phyloP scores from a whole-genome alignment of 192 early-diverging fungal species.

The Gonapodya prolifera region DNA sequence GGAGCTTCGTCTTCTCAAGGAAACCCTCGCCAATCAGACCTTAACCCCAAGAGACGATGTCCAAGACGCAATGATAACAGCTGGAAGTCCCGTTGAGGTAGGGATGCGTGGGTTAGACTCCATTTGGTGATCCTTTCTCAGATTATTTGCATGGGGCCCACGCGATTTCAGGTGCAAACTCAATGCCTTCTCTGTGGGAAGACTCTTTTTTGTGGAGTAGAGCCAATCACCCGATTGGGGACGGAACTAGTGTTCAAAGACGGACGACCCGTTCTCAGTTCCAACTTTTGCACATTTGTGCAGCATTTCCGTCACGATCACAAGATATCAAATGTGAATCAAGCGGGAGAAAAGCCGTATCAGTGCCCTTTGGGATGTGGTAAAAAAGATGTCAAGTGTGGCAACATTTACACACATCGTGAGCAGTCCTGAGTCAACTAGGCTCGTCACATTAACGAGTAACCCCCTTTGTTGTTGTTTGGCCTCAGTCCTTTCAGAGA shows the following conservation, averaged over 20 bases:
- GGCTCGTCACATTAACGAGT: too few relatives aligned
- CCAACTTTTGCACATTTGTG: not conserved
- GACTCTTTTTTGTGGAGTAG: not conserved
- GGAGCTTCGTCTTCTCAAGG: not conserved
- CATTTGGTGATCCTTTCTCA: too few relatives aligned
- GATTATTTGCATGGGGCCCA: not conserved
- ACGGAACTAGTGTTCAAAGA: not conserved
- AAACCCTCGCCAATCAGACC: not conserved
- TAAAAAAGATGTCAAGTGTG: not conserved
- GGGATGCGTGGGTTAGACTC: too few relatives aligned
- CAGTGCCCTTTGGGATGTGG: not conserved
- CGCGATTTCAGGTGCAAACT: not conserved
- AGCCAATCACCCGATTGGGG: not conserved
- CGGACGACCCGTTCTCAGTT: not conserved
- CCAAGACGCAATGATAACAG: not conserved
- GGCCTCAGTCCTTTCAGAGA: not conserved
- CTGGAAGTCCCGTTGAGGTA: not conserved
- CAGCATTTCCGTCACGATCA: not conserved
- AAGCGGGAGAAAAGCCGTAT: not conserved
- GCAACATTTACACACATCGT: not conserved
- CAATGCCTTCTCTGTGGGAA: not conserved
- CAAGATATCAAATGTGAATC: not conserved
- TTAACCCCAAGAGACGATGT: not conserved
- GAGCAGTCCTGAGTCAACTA: too few relatives aligned
- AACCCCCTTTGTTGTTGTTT: not conserved